These are phyloP conservation scores for Trematosphaeria pertusa DNA, from an alignment of 2,329 filamentous ascomycete species.

Conservation along the genomic window DNA sequence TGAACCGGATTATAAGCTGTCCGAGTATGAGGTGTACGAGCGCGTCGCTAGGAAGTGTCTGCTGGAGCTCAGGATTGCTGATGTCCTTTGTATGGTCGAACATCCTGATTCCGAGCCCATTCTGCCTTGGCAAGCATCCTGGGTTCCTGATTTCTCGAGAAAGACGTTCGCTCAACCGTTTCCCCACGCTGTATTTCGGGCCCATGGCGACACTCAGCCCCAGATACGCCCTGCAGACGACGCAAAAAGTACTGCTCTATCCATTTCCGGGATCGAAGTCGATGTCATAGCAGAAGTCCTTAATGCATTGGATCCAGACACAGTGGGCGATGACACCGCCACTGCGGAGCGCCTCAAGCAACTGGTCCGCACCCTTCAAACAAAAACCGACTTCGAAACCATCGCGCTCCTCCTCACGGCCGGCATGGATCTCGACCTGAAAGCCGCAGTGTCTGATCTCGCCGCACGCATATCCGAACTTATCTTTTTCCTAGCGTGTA, in stretches of 20 bases:
- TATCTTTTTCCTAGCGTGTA: neutral
- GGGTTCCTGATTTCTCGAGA: slow-evolving; percentile 5
- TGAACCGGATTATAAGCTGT: neutral
- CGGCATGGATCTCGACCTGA: neutral
- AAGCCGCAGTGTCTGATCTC: neutral
- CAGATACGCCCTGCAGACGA: too few species aligned
- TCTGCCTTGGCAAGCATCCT: too few species aligned
- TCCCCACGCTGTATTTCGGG: too few species aligned
- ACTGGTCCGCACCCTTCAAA: neutral
- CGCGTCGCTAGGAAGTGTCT: slow-evolving; percentile 1
- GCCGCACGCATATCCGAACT: neutral
- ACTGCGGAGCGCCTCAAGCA: neutral
- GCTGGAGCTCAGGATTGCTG: neutral
- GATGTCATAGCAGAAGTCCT: neutral
- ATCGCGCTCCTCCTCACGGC: slow-evolving; percentile 2
- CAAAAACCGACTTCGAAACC: neutral
- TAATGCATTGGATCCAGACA: neutral
- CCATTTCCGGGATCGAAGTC: neutral
- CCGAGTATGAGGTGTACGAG: neutral
- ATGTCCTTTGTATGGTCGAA: slow-evolving; percentile 2
- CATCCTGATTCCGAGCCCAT: too few species aligned
- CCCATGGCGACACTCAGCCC: too few species aligned
- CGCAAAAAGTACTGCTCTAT: too few species aligned
- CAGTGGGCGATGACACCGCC: neutral
- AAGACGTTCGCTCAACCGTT: too few species aligned